A percentile compares a stretch with the other conserved stretches of the same genome.
Evolutionary conservation across 257 asterid species (phyloP).

Genomic region (Primulina eburnea): DNA sequence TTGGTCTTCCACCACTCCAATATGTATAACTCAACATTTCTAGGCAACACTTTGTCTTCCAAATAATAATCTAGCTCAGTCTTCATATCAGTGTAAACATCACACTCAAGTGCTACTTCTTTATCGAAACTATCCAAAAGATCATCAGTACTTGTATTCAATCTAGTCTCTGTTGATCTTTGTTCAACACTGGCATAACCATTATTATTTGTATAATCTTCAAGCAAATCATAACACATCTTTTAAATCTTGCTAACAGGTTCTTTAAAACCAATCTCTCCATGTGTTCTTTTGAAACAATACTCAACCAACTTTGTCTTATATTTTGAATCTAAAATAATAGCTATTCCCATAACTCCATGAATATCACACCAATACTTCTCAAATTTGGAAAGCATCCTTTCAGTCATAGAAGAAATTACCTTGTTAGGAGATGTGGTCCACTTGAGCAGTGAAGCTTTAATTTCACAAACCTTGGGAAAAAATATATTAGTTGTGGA

Average conservation of each 20-base stretch:
- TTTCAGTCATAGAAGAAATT: not conserved
- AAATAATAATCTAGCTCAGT: slow-evolving; percentile 6
- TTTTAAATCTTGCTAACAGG: too few relatives aligned
- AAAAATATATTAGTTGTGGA: not conserved
- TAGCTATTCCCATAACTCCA: not conserved
- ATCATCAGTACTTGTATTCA: too few relatives aligned
- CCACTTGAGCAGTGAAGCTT: not conserved
- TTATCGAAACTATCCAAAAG: too few relatives aligned
- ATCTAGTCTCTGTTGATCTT: too few relatives aligned
- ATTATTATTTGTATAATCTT: too few relatives aligned
- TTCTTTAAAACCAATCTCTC: not conserved
- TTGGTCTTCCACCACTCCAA: slow-evolving; percentile 4
- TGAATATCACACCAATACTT: slow-evolving; percentile 4
- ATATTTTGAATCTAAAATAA: not conserved
- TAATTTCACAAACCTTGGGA: slow-evolving; percentile 4
- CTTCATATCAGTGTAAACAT: not conserved
- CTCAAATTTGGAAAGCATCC: not conserved
- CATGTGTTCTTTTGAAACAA: not conserved
- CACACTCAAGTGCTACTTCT: too few relatives aligned
- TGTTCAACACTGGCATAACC: too few relatives aligned
- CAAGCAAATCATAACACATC: too few relatives aligned
- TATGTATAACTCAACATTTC: not conserved
- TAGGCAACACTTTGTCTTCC: not conserved
- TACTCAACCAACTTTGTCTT: slow-evolving; percentile 1
- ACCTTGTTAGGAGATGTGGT: not conserved